These are phyloP conservation scores for Rhodotorula babjevae DNA, from an alignment of 768 basidiomycete genomes.

Conservation along the genomic window DNA sequence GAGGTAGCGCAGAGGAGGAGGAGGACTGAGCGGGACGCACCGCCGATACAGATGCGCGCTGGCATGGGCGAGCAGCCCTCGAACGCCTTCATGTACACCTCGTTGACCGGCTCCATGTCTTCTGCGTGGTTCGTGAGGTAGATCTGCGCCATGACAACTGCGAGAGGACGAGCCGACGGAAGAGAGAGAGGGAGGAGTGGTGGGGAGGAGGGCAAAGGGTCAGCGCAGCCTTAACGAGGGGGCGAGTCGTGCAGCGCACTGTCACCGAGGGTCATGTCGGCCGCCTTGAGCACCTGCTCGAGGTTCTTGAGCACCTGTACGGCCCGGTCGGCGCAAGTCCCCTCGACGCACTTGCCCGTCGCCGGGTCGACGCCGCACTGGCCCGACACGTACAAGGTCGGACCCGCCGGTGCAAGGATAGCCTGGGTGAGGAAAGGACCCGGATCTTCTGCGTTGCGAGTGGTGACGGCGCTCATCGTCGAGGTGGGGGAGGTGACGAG, in stretches of 20 bases:
- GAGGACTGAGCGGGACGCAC: not conserved
- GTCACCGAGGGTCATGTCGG: not conserved
- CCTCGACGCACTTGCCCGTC: not conserved
- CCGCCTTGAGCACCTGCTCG: not conserved
- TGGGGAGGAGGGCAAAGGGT: not conserved
- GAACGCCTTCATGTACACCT: not conserved
- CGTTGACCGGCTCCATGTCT: constrained; percentile 1
- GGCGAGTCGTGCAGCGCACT: not conserved
- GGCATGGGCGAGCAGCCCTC: not conserved
- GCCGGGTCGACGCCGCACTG: not conserved
- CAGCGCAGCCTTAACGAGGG: too few species aligned
- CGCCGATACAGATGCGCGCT: not conserved
- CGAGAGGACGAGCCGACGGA: too few species aligned
- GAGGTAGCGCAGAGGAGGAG: too few species aligned
- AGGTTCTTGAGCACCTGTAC: not conserved
- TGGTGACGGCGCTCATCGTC: not conserved
- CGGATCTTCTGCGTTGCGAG: not conserved
- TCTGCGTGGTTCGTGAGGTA: not conserved
- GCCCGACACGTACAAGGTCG: not conserved
- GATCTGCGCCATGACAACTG: not conserved
- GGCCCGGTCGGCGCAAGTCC: not conserved
- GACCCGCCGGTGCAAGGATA: not conserved
- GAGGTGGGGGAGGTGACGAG: too few species aligned
- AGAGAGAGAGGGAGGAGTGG: too few species aligned
- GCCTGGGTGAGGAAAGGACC: not conserved